Percentiles rank a stretch among this genome's conserved stretches.
Evolutionary conservation across 169 alveolate genomes (phyloP).

Genomic region (Plasmodium billcollinsi): DNA sequence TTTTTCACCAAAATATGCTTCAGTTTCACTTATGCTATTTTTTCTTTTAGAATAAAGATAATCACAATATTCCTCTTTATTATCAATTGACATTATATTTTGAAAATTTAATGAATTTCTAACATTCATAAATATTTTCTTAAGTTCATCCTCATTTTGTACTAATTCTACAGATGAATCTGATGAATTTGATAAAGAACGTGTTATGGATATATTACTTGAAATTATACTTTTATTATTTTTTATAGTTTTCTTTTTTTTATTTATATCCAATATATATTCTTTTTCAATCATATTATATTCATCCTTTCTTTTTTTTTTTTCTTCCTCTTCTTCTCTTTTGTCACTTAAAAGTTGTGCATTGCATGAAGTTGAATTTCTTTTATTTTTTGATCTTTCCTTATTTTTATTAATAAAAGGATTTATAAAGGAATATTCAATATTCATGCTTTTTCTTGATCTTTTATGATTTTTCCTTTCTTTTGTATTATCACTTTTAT

Average conservation of each 20-base stretch:
- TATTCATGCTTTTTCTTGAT: slow-evolving; percentile 53
- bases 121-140: slow-evolving; percentile 65
- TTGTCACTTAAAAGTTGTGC: not conserved
- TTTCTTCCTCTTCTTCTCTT: slow-evolving; percentile 1
- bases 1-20: slow-evolving; percentile 48
- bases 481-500: slow-evolving; percentile 2
- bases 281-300: not conserved
- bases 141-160: slow-evolving; percentile 67
- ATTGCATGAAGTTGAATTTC: not conserved
- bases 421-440: slow-evolving; percentile 74
- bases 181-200: slow-evolving; percentile 29
- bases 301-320: slow-evolving; percentile 2
- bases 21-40: slow-evolving; percentile 70
- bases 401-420: slow-evolving; percentile 41
- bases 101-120: slow-evolving; percentile 73
- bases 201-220: slow-evolving; percentile 1
- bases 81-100: slow-evolving; percentile 40
- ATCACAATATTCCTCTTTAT: slow-evolving; percentile 4
- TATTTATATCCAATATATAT: not conserved
- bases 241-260: not conserved
- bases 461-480: slow-evolving; percentile 11
- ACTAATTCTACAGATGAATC: slow-evolving; percentile 71
- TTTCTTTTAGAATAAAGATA: slow-evolving; percentile 22
- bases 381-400: not conserved
- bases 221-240: not conserved